phyloP scores from a whole-genome alignment of 2,329 filamentous ascomycete species.

The Exophiala calicioides region DNA sequence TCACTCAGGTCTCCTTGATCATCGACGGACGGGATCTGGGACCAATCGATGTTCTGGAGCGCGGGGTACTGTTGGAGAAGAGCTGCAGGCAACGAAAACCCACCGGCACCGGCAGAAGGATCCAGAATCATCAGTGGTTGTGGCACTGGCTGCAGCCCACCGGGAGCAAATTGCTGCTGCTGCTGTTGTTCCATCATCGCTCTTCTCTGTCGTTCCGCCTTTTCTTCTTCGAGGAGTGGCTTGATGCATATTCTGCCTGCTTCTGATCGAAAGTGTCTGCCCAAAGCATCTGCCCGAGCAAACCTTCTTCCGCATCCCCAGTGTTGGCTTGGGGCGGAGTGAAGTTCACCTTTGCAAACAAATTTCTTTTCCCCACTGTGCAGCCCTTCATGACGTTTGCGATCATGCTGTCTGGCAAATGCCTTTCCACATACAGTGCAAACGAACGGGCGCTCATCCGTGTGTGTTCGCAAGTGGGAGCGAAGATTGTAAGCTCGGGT shows the following conservation, averaged over 20 bases:
- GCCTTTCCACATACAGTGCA: constrained; percentile 97
- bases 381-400: constrained; percentile 93
- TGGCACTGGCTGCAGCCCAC: constrained; percentile 53
- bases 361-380: constrained; percentile 99
- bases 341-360: constrained; percentile 89
- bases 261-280: constrained; percentile 92
- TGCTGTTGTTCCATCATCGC: constrained; percentile 73
- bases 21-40: constrained; percentile 65
- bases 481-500: constrained; percentile 95
- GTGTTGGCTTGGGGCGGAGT: constrained; percentile 64
- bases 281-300: constrained; percentile 90
- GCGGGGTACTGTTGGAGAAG: constrained; percentile 90
- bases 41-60: constrained; percentile 87
- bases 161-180: constrained; percentile 48
- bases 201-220: constrained; percentile 73
- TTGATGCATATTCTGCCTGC: constrained; percentile 96
- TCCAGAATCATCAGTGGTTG: constrained; percentile 61
- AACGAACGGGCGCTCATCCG: constrained; percentile 94
- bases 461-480: constrained; percentile 93
- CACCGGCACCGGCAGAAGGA: constrained; percentile 55
- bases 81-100: constrained; percentile 78
- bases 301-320: constrained; percentile 96
- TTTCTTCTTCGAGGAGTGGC: constrained; percentile 93
- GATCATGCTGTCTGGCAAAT: constrained; percentile 94
- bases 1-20: constrained; percentile 59